Base-by-base conservation (phyloP, 1,284 basidiomycete genomes). In the Volvariella surrecta region DNA sequence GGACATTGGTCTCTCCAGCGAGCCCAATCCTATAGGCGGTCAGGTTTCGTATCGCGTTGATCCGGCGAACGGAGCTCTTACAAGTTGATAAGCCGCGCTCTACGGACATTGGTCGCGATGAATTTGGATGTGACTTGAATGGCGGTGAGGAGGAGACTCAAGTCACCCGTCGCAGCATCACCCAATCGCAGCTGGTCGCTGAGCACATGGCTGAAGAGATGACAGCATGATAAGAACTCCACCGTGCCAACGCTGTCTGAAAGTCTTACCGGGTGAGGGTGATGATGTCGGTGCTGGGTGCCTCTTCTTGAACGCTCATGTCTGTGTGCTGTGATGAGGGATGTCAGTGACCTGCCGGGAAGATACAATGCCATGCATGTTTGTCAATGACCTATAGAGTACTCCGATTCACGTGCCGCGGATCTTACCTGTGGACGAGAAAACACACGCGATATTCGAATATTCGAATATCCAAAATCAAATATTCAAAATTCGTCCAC, bases 81-180 rank as follows among this genome's bases (percentile, higher is more conserved):
- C 87, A 99, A 77, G 65, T 99, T 99, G 70, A 99, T 97, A 53
- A 99, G 73, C 44, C 95, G 81, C 19, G 96, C 95, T 67, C 93
- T 92, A 54, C 96, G 84, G 52, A 98, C 96, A 56, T 97, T 98
- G 54, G 89, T 95, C 10, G 96, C 93, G 61, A 99, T 99, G 73
- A 98, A 98, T 66, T 89, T 90, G 68, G 84, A 89, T 42, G 92
- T 91, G 51, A 93, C 88, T 66, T 97, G 93, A 59, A 99, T 96
- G 44, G 93, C 94, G 49, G 84, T 94, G 52, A 99, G 77, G 46
- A 99, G 75, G 50, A 99, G 69, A 13, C 96, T 99, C 45, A 99
- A 72, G 68, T 99, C 96, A 52, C 96, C 95, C 1, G 89, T 89
- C 9, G 92, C 92, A 9, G 75, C 64, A 9, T 76, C 64, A 35